Evolutionary conservation across 495 filamentous ascomycete species (phyloP).

Genomic region (Umbilicaria muhlenbergii): DNA sequence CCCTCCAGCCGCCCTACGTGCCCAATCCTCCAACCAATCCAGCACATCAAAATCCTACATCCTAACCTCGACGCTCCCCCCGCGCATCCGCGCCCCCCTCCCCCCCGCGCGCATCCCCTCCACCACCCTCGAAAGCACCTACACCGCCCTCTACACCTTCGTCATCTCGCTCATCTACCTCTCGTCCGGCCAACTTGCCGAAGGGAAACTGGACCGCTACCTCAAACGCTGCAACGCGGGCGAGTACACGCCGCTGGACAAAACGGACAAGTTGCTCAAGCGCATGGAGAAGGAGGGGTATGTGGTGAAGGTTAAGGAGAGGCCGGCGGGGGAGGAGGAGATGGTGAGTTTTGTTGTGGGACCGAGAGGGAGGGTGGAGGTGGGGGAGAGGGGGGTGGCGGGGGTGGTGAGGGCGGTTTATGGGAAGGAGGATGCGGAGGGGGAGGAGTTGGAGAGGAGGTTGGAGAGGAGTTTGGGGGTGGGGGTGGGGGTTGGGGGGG

Average conservation of each 20-base stretch:
- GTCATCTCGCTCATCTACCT: conserved; percentile 61
- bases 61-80: conserved; percentile 53
- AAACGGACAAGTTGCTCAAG: conserved; percentile 59
- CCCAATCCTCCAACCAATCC: conserved; percentile 23
- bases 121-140: conserved; percentile 50
- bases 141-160: conserved; percentile 66
- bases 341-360: conserved; percentile 63
- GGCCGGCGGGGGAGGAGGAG: conserved; percentile 52
- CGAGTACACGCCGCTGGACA: conserved; percentile 51
- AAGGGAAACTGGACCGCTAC: conserved; percentile 57
- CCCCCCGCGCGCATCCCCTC: conserved; percentile 50
- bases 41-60: conserved; percentile 56
- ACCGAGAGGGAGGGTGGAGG: conserved; percentile 73
- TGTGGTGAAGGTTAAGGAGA: conserved; percentile 53
- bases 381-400: conserved; percentile 55
- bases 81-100: conserved; percentile 44
- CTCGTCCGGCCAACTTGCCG: conserved; percentile 53
- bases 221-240: conserved; percentile 63
- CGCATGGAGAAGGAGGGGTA: conserved; percentile 73
- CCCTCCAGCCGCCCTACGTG: conserved; percentile 39
- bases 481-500: conserved; percentile 35
- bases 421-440: conserved; percentile 16
- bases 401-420: conserved; percentile 52
- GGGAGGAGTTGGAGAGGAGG: conserved; percentile 16
- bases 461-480: conserved; percentile 32